Evolutionary conservation across 1,139 yeast genomes (phyloP).

Genomic region (Waltiozyma solani): DNA sequence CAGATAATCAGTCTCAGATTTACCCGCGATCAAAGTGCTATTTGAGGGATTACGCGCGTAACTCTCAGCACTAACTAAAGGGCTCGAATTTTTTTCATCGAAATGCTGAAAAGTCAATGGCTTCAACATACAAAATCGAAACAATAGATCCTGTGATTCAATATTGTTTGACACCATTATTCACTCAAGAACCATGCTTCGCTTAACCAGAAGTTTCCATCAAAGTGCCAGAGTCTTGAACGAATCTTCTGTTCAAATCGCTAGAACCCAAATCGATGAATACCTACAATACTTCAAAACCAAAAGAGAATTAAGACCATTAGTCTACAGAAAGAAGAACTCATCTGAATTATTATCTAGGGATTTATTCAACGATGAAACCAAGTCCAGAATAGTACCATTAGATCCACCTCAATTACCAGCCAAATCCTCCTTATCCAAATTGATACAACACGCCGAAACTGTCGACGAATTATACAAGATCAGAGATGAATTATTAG

Average conservation of each 20-base stretch:
- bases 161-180: too few relatives aligned
- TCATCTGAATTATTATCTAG: conserved; percentile 42
- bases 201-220: conserved; percentile 10
- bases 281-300: conserved; percentile 21
- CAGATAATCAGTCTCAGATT: conserved; percentile 1
- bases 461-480: conserved; percentile 24
- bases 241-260: conserved; percentile 3
- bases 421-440: conserved; percentile 22
- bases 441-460: conserved; percentile 23
- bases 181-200: too few relatives aligned
- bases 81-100: background rate
- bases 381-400: conserved; percentile 30
- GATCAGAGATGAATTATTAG: conserved; percentile 22
- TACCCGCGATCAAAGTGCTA: conserved; percentile 1
- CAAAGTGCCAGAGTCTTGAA: conserved; percentile 3
- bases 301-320: conserved; percentile 25
- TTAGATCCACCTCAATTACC: conserved; percentile 26
- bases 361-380: conserved; percentile 38
- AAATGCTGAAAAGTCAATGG: background rate
- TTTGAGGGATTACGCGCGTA: conserved; percentile 3
- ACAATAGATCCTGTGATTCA: too few relatives aligned
- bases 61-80: conserved; percentile 10
- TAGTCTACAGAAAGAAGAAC: conserved; percentile 34
- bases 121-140: too few relatives aligned
- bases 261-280: conserved; percentile 12